Evolutionary conservation across 805 yeast species (phyloP), one percentile per base, ranked within the genome.

Genomic region (Ogataea nonfermentans): DNA sequence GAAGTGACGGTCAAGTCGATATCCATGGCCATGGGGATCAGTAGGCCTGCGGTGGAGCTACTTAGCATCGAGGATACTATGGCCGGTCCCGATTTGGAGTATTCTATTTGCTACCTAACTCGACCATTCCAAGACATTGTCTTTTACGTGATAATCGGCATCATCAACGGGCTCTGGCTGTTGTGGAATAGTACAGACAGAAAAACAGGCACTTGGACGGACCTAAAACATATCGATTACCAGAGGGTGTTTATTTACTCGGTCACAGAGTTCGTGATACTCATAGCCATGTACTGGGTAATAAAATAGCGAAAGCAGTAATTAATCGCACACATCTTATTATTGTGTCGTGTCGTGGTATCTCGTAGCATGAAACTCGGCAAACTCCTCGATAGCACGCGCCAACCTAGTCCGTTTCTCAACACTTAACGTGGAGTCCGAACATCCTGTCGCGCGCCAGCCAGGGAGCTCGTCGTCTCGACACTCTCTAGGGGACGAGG

Each of bases 1-100:
- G 99, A 93, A 59, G 78, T 84, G 47, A 87, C 96, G 0, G 89
- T 90, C 20, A 93, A 93, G 61, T 79, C 95, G 3, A 78, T 84
- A 37, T 83, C 96, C 10, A 85, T 93, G 95, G 90, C 95, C 15
- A 85, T 87, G 80, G 98, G 98, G 0, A 79, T 93, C 20, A 63
- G 69, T 37, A 68, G 70, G 37, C 99, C 99, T 0, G 98, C 95
- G 0, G 75, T 89, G 31, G 96, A 93, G 57, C 60, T 93, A 35
- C 62, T 93, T 5, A 78, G 96, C 0, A 67, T 93, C 27, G 55
- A 39, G 19, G 36, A 37, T 24, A 10, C 24, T 4, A 33, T 40
- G 2, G 71, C 63, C 2, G 69, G 63, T 6, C 34, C 42, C 2
- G 35, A 43, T 7, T 66, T 63, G 51, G 48, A 53, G 14, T 70